Evolutionary conservation across 495 filamentous ascomycete species (phyloP), one percentile per base, ranked within the genome.

Genomic region (Delitschia confertaspora): DNA sequence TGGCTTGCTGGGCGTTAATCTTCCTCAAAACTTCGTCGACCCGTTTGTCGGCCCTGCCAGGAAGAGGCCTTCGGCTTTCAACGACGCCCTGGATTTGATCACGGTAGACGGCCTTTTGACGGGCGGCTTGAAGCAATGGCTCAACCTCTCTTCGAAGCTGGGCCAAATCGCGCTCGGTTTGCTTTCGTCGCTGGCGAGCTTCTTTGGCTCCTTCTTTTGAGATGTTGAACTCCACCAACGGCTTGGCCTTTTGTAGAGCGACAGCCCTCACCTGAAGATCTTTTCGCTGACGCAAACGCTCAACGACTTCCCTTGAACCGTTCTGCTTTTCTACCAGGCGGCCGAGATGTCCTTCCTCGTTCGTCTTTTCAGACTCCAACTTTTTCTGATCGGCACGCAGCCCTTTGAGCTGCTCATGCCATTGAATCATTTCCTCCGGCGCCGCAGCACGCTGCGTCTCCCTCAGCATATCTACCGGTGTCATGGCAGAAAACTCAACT

Each of bases 391-490:
- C 64, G 34, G 66, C 73, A 29, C 86, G 74, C 10, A 86, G 58
- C 1, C 68, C 69, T 60, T 86, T 89, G 18, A 98, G 65, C 27
- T 75, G 57, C 1, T 78, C 68, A 56, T 95, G 88, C 76, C 76
- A 83, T n/a, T 77, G 63, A 10, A 83, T 64, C 78, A 95, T 88
- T 11, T 87, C 66, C 19, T 78, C 71, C 0, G 83, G 77, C 3
- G 86, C 91, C 14, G 87, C 88, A 2, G 91, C 91, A 54, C 83
- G 73, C 45, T 91, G 80, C 0, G 91, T 99, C 35, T 88, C 82
- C 27, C 74, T 67, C 2, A 99, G 72, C 13, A 95, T 71, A n/a
- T 93, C 83, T n/a, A 88, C 68, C 0, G 87, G 83, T 5, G 77
- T 82, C 49, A 95, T 71, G 10, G 74, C 82, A 7, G 91, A 85